Evolutionary conservation across 108 stramenopile species (phyloP), one percentile per base, ranked within the genome.

Genomic region (Conticribra guillardii): DNA sequence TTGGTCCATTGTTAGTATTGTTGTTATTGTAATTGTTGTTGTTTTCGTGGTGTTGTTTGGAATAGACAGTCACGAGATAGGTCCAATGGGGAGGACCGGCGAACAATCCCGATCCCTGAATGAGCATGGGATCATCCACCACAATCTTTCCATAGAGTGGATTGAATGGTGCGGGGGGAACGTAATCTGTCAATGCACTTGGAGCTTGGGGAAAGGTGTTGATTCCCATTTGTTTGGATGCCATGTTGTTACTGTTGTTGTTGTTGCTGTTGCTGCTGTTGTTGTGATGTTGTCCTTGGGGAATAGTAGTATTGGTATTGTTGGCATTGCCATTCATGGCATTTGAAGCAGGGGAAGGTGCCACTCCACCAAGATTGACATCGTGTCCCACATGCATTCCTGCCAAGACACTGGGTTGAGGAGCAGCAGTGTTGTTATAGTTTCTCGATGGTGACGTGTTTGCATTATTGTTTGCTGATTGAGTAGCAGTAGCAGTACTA

Each of bases 71-170:
- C n/a, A 94, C 69, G 70, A 88, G 85, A 62, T 94, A 94, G 21
- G 82, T 85, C 93, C 93, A 94, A 58, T 88, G 85, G 2, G 90
- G 89, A 3, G 90, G 75, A 24, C 76, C 74, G 11, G 85, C 69
- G 30, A 91, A 69, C n/a, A 84, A 60, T 14, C 64, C 80, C 32
- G 83, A 73, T 18, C 77, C 71, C 49, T 86, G 84, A 65, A 91
- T 83, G 57, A 91, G 69, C 63, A 91, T 71, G 3, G 93, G 93
- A 55, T 94, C 88, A 24, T 68, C 69, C 46, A 89, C 82, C 5
- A 41, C 44, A 11, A 94, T 74, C 48, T 76, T 60, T 2, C 77
- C 79, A 51, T 88, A 94, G 23, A 76, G 62, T 2, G 90, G 75
- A 17, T 79, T 29, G 23, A 90, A 85, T 0, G 74, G 72, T 11